phyloP scores from a whole-genome alignment of 2,329 filamentous ascomycete species.

The Cladobotryum protrusum region DNA sequence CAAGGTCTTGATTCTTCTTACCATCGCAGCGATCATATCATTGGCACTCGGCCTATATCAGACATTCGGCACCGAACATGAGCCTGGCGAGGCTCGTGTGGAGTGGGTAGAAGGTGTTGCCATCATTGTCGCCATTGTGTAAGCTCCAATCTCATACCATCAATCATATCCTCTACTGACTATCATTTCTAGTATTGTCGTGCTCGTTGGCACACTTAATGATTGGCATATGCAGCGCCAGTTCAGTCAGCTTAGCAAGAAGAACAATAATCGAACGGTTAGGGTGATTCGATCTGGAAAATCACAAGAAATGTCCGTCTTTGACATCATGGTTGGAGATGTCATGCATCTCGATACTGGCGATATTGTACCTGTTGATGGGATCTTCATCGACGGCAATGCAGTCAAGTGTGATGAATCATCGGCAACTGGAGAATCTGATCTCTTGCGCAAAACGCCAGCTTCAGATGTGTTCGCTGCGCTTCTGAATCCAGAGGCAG shows the following conservation, averaged over 20 bases:
- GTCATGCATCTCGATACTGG: constrained; percentile 63
- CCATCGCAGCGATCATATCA: constrained; percentile 58
- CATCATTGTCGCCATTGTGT: constrained; percentile 32
- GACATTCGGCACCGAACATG: constrained; percentile 46
- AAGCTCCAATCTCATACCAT: not conserved
- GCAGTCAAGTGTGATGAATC: constrained; percentile 62
- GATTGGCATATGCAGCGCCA: constrained; percentile 64
- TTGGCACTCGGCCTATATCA: constrained; percentile 62
- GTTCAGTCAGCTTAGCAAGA: constrained; percentile 55
- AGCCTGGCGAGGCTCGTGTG: constrained; percentile 38
- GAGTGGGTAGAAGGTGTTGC: constrained; percentile 65
- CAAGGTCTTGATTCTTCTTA: constrained; percentile 56
- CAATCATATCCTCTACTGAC: not conserved
- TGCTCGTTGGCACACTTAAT: constrained; percentile 56
- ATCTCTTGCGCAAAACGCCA: constrained; percentile 61
- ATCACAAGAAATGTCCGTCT: constrained; percentile 56
- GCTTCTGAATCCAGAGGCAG: constrained; percentile 43
- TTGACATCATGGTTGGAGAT: constrained; percentile 63
- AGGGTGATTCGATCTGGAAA: constrained; percentile 63
- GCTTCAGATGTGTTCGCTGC: constrained; percentile 48
- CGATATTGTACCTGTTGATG: constrained; percentile 65
- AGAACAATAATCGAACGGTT: constrained; percentile 59
- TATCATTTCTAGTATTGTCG: constrained; percentile 42
- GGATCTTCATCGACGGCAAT: constrained; percentile 55
- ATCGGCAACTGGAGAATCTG: constrained; percentile 67